Conservation (phyloP, 352 stramenopile species). For the Pythium dissimile region DNA sequence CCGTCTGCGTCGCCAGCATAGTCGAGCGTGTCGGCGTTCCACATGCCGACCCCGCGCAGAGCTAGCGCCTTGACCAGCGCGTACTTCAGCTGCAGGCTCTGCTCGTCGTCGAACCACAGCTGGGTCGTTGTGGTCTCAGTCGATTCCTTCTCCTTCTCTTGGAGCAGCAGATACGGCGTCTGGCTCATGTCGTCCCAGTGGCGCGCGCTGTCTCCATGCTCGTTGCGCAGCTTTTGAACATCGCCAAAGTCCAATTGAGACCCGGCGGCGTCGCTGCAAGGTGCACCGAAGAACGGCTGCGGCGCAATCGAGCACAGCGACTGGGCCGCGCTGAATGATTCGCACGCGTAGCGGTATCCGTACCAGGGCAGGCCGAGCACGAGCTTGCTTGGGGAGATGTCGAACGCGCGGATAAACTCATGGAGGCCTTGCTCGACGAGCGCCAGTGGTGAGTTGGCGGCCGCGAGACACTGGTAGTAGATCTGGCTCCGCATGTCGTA, state of each 20-base stretch:
- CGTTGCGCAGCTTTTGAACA: conserved; percentile 34
- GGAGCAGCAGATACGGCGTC: conserved; percentile 45
- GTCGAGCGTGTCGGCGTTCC: conserved; percentile 77
- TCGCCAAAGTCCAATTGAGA: conserved; percentile 58
- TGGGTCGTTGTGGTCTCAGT: conserved; percentile 24
- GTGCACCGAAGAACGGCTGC: conserved; percentile 63
- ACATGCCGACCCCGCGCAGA: conserved; percentile 75
- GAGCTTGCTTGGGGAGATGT: conserved; percentile 66
- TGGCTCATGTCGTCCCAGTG: conserved; percentile 57
- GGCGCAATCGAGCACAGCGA: conserved; percentile 33
- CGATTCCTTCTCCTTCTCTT: not conserved
- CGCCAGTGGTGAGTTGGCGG: conserved; percentile 77
- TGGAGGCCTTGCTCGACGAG: conserved; percentile 71
- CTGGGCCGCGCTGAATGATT: not conserved
- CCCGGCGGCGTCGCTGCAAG: conserved; percentile 74
- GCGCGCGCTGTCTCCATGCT: conserved; percentile 19
- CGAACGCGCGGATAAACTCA: conserved; percentile 67
- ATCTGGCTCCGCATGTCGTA: conserved; percentile 93
- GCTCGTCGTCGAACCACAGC: conserved; percentile 74
- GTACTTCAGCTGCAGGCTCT: conserved; percentile 59
- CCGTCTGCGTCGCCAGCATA: conserved; percentile 37
- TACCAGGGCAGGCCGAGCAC: conserved; percentile 92
- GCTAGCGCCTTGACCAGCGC: conserved; percentile 38
- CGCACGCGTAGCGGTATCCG: conserved; percentile 84
- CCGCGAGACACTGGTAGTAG: conserved; percentile 84